Percentiles rank a stretch among this genome's conserved stretches.
These are phyloP conservation scores for Ramichloridium luteum DNA, from an alignment of 2,329 filamentous ascomycete genomes.

Conservation along the genomic window DNA sequence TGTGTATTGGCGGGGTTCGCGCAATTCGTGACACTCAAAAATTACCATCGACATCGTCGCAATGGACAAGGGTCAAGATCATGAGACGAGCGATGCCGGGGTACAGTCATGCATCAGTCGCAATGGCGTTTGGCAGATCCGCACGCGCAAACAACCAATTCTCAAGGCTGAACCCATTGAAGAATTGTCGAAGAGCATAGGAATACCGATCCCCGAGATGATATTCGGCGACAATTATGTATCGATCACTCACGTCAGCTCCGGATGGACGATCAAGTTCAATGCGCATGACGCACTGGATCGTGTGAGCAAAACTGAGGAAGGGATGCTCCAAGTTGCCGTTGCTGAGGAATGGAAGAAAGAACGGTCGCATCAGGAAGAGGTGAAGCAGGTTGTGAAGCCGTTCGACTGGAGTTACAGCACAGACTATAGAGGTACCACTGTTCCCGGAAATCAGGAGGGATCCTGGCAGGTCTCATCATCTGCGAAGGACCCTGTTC, in stretches of 20 bases:
- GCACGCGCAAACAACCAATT: slow-evolving; percentile 83
- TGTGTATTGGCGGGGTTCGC: no score
- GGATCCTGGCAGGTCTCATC: slow-evolving; percentile 16
- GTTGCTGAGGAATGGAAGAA: slow-evolving; percentile 82
- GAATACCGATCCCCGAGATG: slow-evolving; percentile 92
- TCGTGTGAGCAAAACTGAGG: slow-evolving; percentile 83
- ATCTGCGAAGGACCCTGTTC: slow-evolving; percentile 48
- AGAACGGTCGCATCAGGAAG: slow-evolving; percentile 60
- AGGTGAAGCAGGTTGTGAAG: slow-evolving; percentile 86
- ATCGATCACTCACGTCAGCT: slow-evolving; percentile 56
- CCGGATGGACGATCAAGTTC: slow-evolving; percentile 71
- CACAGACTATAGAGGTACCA: slow-evolving; percentile 70
- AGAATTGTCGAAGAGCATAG: slow-evolving; percentile 62
- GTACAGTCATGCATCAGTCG: no score
- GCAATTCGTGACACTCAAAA: no score
- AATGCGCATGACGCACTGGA: slow-evolving; percentile 80
- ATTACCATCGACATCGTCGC: no score
- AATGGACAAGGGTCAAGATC: no score
- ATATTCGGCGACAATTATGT: slow-evolving; percentile 95
- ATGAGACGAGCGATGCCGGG: no score
- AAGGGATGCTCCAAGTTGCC: slow-evolving; percentile 81
- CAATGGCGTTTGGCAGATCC: slow-evolving; percentile 39
- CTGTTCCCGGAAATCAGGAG: slow-evolving; percentile 22
- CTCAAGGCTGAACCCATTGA: slow-evolving; percentile 86
- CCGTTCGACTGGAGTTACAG: slow-evolving; percentile 98